A percentile compares a stretch with the other conserved stretches of the same genome.
Evolutionary conservation across 495 filamentous ascomycete genomes (phyloP).

Genomic region (Hypoxylon intermedium): DNA sequence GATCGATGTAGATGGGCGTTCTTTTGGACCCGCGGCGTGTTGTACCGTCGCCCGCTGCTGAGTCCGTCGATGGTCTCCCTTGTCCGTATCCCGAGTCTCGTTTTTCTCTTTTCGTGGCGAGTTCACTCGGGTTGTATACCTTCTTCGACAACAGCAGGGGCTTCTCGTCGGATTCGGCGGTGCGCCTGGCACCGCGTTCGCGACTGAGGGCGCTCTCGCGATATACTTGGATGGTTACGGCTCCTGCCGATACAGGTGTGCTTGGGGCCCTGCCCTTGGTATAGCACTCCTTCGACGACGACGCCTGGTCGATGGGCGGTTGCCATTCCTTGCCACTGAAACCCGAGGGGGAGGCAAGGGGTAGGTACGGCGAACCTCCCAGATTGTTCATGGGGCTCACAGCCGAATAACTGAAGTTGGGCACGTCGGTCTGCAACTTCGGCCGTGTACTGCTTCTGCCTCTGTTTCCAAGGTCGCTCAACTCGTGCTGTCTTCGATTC

Average conservation of each 20-base stretch:
- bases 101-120: not conserved
- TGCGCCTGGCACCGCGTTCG: conserved; percentile 12
- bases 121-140: not conserved
- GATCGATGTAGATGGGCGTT: too few species aligned
- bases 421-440: not conserved
- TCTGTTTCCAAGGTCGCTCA: not conserved
- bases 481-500: conserved; percentile 3
- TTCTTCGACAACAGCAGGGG: conserved; percentile 3
- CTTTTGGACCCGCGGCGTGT: not conserved
- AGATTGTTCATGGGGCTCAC: conserved; percentile 11
- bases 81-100: not conserved
- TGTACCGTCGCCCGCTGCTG: too few species aligned
- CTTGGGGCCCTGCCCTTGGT: not conserved
- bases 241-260: not conserved
- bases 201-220: not conserved
- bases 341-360: not conserved
- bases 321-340: not conserved
- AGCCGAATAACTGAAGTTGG: conserved; percentile 19
- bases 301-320: not conserved
- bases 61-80: not conserved
- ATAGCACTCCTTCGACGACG: not conserved
- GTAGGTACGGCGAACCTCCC: not conserved
- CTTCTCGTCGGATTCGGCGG: not conserved
- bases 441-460: not conserved
- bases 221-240: conserved; percentile 11